Base-by-base conservation (phyloP, 768 basidiomycete genomes). In the Trametes meyenii region DNA sequence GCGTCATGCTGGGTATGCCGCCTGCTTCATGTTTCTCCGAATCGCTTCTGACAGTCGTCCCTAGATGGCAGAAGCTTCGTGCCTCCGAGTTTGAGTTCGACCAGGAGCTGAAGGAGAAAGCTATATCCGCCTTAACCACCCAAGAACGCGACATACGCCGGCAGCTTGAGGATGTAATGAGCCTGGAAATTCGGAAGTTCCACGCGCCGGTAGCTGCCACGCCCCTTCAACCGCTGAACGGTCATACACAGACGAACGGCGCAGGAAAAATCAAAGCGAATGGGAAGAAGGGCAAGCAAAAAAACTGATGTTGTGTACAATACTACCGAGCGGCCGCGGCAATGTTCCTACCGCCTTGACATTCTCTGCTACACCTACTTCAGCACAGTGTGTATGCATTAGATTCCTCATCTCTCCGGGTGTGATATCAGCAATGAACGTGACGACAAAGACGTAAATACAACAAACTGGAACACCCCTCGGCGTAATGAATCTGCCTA, bases 41-140 rank as follows among this genome's bases (percentile, higher is more conserved):
- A 4, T 21, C 16, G 5, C 54, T 21, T 49, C 50, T 46, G n/a
- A 56, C 17, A 4, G 13, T 50, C n/a, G 6, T 40, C 12, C 13
- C 24, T 60, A 92, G 90, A 13, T 94, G 92, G 92, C 91, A 93
- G 72, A 83, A 82, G 60, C 81, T 93, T 43, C 89, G 93, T 14
- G 72, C 75, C 54, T 85, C 84, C 54, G 92, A 94, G 66, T 81
- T 90, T 50, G 79, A 79, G 55, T 86, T 88, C 63, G 92, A 94
- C 71, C 89, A 83, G 71, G 88, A 90, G 68, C 82, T 84, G 69
- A 88, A 86, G 71, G 89, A 90, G 63, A 85, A 84, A 23, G 81
- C 84, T 10, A 75, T 92, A 33, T 72, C 75, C 38, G 86, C 83
- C 66, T 81, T 94, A 38, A 90, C 89, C 6, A 83, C 84, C 2